phyloP scores from a whole-genome alignment of 2,329 filamentous ascomycete species.

The Paecilomyces sp. region DNA sequence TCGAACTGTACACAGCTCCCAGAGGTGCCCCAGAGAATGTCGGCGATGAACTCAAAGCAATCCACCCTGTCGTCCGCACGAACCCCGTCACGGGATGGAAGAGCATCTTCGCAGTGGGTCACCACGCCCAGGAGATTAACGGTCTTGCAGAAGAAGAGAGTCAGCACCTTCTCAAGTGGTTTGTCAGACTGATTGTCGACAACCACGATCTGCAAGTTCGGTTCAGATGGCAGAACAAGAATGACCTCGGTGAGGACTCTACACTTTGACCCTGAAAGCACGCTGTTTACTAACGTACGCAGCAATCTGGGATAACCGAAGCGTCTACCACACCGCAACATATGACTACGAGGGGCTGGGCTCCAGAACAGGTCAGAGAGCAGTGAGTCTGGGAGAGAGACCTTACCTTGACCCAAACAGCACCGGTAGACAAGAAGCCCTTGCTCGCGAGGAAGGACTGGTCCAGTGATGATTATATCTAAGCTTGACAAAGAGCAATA shows the following conservation, averaged over 20 bases:
- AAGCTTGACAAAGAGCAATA: not conserved
- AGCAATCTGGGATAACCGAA: slow-evolving; percentile 54
- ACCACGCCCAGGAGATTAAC: slow-evolving; percentile 25
- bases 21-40: slow-evolving; percentile 52
- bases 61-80: slow-evolving; percentile 42
- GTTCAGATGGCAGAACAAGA: slow-evolving; percentile 28
- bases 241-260: slow-evolving; percentile 32
- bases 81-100: slow-evolving; percentile 43
- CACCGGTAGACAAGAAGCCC: slow-evolving; percentile 15
- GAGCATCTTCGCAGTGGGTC: slow-evolving; percentile 27
- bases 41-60: slow-evolving; percentile 44
- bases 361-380: slow-evolving; percentile 43
- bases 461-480: not conserved
- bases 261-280: not conserved
- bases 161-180: slow-evolving; percentile 24
- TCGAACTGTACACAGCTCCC: slow-evolving; percentile 20
- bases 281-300: slow-evolving; percentile 2
- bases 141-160: slow-evolving; percentile 25
- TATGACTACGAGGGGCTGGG: slow-evolving; percentile 45
- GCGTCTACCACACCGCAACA: slow-evolving; percentile 50
- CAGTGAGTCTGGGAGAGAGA: slow-evolving; percentile 48
- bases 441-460: not conserved
- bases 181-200: slow-evolving; percentile 29
- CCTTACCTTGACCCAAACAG: slow-evolving; percentile 46
- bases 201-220: slow-evolving; percentile 38